Evolutionary conservation across 345 rosid genomes (phyloP).

Genomic region (Gossypium raimondii): DNA sequence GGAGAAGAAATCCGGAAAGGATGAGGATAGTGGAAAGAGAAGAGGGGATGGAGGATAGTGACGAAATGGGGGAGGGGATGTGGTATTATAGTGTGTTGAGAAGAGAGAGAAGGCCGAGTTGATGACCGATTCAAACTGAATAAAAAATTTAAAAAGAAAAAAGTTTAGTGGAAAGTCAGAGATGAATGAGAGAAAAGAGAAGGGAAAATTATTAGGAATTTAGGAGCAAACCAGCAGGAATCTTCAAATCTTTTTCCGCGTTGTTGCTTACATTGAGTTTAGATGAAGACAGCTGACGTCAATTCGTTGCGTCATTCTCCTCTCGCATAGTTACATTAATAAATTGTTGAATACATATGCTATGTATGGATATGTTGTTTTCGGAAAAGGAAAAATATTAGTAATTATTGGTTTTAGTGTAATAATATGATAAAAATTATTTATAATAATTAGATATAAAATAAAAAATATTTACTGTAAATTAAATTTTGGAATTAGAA

Average conservation of each 20-base stretch:
- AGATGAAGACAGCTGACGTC: neutral
- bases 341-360: no score
- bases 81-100: neutral
- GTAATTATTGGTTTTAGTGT: no score
- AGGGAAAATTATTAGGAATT: neutral
- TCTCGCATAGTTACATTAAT: no score
- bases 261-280: constrained; percentile 6
- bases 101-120: neutral
- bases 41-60: neutral
- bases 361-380: no score
- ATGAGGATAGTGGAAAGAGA: neutral
- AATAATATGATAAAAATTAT: no score
- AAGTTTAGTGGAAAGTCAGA: neutral
- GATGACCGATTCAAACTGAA: constrained; percentile 38
- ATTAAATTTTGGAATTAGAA: no score
- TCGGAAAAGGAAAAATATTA: no score
- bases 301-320: neutral
- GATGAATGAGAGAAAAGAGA: neutral
- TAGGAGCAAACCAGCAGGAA: neutral
- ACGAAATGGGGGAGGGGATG: neutral
- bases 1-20: neutral
- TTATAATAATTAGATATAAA: no score
- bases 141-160: neutral
- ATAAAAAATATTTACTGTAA: no score
- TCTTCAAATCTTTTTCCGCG: constrained; percentile 38